phyloP scores from a whole-genome alignment of 495 filamentous ascomycete species.

The Xeromyces bisporus region DNA sequence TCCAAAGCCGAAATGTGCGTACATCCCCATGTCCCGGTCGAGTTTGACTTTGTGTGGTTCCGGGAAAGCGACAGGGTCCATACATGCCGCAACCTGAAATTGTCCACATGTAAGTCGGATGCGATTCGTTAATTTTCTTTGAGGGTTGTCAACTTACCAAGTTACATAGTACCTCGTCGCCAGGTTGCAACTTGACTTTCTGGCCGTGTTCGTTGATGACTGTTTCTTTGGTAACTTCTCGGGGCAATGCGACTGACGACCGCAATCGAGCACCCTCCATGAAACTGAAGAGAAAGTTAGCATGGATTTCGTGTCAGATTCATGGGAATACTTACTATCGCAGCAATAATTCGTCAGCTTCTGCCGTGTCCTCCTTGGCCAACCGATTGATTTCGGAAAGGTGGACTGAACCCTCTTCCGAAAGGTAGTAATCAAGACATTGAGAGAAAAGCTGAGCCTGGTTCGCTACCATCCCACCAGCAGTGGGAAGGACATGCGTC shows the following conservation, averaged over 20 bases:
- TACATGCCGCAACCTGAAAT: slow-evolving; percentile 28
- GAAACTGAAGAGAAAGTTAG: slow-evolving; percentile 24
- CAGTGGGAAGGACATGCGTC: slow-evolving; percentile 48
- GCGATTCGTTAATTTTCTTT: no score
- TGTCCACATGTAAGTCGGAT: no score
- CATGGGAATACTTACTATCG: slow-evolving; percentile 21
- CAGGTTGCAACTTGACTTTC: slow-evolving; percentile 26
- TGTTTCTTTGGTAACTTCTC: slow-evolving; percentile 22
- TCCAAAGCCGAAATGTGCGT: slow-evolving; percentile 46
- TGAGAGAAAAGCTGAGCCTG: slow-evolving; percentile 59
- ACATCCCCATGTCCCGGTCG: slow-evolving; percentile 42
- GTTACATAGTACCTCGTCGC: slow-evolving; percentile 33
- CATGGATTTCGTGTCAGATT: no score
- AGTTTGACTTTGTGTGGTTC: slow-evolving; percentile 47
- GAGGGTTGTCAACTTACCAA: no score
- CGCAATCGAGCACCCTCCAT: slow-evolving; percentile 45
- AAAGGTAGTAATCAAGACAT: slow-evolving; percentile 63
- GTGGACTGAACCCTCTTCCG: slow-evolving; percentile 31
- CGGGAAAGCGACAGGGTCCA: slow-evolving; percentile 43
- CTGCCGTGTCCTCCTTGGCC: slow-evolving; percentile 25
- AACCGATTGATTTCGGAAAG: slow-evolving; percentile 40
- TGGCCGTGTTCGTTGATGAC: slow-evolving; percentile 25
- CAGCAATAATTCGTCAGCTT: slow-evolving; percentile 29
- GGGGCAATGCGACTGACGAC: slow-evolving; percentile 36
- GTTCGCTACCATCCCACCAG: slow-evolving; percentile 44